A percentile compares a stretch with the other conserved stretches of the same genome.
phyloP scores from a whole-genome alignment of 1,139 yeast species.

The Starmera stellimalicola region DNA sequence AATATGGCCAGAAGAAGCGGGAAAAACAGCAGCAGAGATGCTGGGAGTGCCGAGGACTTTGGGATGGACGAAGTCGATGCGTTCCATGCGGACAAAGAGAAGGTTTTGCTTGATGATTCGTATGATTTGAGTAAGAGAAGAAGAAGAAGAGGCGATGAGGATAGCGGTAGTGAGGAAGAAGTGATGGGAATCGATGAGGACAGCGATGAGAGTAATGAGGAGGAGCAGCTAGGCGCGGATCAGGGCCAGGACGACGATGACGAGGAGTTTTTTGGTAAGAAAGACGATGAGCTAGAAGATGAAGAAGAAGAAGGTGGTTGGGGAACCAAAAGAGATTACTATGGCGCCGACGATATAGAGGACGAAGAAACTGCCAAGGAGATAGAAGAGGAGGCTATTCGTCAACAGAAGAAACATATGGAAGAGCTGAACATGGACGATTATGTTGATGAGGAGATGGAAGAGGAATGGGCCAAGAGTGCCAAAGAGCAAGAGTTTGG shows the following conservation, averaged over 20 bases:
- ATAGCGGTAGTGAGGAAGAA: constrained; percentile 51
- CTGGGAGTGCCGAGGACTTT: constrained; percentile 18
- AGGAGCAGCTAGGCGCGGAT: constrained; percentile 23
- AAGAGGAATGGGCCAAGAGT: constrained; percentile 57
- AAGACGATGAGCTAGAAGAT: constrained; percentile 36
- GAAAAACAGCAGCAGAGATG: constrained; percentile 5
- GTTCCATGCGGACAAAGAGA: constrained; percentile 58
- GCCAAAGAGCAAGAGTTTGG: constrained; percentile 30
- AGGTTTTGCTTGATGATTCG: constrained; percentile 45
- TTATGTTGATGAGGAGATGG: constrained; percentile 73
- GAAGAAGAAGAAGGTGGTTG: constrained; percentile 59
- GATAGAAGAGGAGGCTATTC: constrained; percentile 81
- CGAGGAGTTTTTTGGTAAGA: constrained; percentile 27
- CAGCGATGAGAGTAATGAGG: constrained; percentile 47
- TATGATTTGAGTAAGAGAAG: constrained; percentile 17
- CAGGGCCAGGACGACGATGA: constrained; percentile 42
- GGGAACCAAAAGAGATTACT: constrained; percentile 76
- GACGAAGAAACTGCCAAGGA: constrained; percentile 72
- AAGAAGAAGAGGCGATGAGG: constrained; percentile 27
- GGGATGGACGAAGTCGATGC: constrained; percentile 62
- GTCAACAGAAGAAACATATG: constrained; percentile 79
- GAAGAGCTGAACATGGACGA: constrained; percentile 76
- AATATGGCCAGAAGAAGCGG: constrained; percentile 17
- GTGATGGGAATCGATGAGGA: constrained; percentile 69
- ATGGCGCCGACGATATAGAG: constrained; percentile 70